Conservation (phyloP, 352 stramenopile genomes). For the Thraustochytrium sp. region DNA sequence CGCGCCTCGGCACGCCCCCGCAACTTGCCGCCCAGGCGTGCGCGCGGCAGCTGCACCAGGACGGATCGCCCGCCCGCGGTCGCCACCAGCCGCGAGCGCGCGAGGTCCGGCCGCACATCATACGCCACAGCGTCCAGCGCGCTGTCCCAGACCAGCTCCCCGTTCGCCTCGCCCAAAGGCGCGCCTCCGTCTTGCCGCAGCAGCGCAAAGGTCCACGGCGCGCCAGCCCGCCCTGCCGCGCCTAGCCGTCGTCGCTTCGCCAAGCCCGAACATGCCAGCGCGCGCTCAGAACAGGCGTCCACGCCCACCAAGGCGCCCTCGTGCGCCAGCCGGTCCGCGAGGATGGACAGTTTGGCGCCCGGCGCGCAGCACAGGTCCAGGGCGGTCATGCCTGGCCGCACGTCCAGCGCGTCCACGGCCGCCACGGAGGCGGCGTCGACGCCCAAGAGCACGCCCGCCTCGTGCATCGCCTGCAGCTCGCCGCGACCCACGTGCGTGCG, state of each 20-base stretch:
- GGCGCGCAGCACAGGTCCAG: slow-evolving; percentile 89
- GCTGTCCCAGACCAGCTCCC: not conserved
- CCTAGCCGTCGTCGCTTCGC: slow-evolving; percentile 83
- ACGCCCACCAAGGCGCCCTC: slow-evolving; percentile 58
- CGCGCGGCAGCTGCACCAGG: not conserved
- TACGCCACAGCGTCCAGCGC: not conserved
- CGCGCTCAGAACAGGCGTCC: slow-evolving; percentile 73
- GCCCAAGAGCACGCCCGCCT: slow-evolving; percentile 10
- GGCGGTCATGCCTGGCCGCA: slow-evolving; percentile 68
- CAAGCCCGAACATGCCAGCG: slow-evolving; percentile 74
- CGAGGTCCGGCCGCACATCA: not conserved
- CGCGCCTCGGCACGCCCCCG: not conserved
- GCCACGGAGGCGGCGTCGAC: slow-evolving; percentile 23
- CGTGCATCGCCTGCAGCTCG: not conserved
- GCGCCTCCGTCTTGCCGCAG: slow-evolving; percentile 66
- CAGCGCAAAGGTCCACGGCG: slow-evolving; percentile 50
- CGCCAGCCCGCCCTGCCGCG: not conserved
- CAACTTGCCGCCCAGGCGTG: not conserved
- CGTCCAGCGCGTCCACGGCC: slow-evolving; percentile 53
- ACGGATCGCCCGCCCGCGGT: not conserved
- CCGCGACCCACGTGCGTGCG: not conserved
- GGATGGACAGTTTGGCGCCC: slow-evolving; percentile 79
- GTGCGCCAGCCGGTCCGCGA: slow-evolving; percentile 62
- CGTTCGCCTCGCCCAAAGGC: not conserved
- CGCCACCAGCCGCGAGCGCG: not conserved